These are phyloP conservation scores for Aciculosporium take DNA, from an alignment of 2,329 filamentous ascomycete genomes.

Conservation along the genomic window DNA sequence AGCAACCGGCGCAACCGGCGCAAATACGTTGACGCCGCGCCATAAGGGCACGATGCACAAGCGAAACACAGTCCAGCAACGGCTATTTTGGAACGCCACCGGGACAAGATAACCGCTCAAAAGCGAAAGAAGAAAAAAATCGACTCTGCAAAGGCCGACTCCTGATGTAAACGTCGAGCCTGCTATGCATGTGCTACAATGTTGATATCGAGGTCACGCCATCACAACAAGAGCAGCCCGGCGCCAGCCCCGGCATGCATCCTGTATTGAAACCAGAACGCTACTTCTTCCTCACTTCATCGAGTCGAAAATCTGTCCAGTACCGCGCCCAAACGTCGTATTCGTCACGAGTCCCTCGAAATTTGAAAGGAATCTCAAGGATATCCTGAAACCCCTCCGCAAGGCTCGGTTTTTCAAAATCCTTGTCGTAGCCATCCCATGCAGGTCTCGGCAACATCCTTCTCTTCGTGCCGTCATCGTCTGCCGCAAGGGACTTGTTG, in stretches of 20 bases:
- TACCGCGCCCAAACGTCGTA: constrained; percentile 60
- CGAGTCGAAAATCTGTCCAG: constrained; percentile 43
- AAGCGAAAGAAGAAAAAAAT: background rate
- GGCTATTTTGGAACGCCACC: too few relatives aligned
- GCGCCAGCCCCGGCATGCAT: background rate
- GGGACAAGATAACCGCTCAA: background rate
- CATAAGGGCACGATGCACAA: too few relatives aligned
- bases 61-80: too few relatives aligned
- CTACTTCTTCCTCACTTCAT: background rate
- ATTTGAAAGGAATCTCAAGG: constrained; percentile 58
- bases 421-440: constrained; percentile 59
- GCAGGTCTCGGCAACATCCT: constrained; percentile 61
- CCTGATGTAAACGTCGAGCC: background rate
- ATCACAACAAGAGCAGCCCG: background rate
- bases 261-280: background rate
- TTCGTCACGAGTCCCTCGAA: constrained; percentile 55
- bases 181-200: background rate
- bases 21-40: too few relatives aligned
- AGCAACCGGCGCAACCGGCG: too few relatives aligned
- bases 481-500: constrained; percentile 63
- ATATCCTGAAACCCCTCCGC: constrained; percentile 80
- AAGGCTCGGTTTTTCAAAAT: constrained; percentile 56
- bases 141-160: background rate
- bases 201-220: background rate
- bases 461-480: constrained; percentile 45